These are phyloP conservation scores for Glycine tomentella DNA, from an alignment of 306 rosid genomes.

Conservation along the genomic window DNA sequence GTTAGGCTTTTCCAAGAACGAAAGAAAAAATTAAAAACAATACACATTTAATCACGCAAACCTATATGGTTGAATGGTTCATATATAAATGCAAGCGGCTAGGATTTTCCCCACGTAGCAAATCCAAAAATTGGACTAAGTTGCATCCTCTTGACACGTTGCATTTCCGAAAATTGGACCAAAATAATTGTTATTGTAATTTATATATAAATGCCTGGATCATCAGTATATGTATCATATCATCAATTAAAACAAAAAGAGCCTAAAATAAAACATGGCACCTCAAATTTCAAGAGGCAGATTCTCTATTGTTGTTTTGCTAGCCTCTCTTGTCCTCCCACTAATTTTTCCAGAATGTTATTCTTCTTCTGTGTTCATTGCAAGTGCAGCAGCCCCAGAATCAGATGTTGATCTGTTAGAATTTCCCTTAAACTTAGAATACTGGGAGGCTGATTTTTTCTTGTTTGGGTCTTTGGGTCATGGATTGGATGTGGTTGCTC, in stretches of 20 bases:
- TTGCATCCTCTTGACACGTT: conserved; percentile 12
- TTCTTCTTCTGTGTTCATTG: conserved; percentile 3
- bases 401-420: conserved; percentile 61
- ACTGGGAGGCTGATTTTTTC: conserved; percentile 78
- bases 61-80: background rate
- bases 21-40: background rate
- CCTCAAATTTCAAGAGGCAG: background rate
- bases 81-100: background rate
- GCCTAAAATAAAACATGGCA: conserved; percentile 41
- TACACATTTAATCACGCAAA: background rate
- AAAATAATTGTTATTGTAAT: no score
- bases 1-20: background rate
- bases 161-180: no score
- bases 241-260: background rate
- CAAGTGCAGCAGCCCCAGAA: conserved; percentile 7
- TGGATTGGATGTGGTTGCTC: conserved; percentile 66
- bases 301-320: conserved; percentile 20
- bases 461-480: conserved; percentile 60
- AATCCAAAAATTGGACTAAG: background rate
- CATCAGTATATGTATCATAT: background rate
- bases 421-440: conserved; percentile 73
- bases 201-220: background rate
- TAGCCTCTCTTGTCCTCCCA: conserved; percentile 30
- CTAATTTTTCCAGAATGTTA: conserved; percentile 38
- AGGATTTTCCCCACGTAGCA: conserved; percentile 19